phyloP scores from a whole-genome alignment of 2,329 filamentous ascomycete species.

The Fusarium burgessii region DNA sequence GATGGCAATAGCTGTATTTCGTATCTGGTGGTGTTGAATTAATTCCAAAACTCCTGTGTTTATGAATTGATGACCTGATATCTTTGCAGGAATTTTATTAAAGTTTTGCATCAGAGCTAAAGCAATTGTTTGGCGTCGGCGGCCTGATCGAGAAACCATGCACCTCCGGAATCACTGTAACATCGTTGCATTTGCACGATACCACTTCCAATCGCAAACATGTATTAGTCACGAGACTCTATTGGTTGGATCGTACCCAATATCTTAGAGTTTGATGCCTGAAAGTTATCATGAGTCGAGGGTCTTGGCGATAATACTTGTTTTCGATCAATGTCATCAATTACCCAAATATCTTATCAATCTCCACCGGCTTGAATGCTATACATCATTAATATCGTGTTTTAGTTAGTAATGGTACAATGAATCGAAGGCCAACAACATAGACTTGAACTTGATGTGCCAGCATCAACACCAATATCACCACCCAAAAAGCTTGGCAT shows the following conservation, averaged over 20 bases:
- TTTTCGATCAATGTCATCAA: not conserved
- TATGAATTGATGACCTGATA: too few species aligned
- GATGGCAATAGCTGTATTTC: not conserved
- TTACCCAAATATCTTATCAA: not conserved
- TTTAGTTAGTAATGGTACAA: conserved; percentile 22
- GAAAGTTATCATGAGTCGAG: not conserved
- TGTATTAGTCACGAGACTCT: not conserved
- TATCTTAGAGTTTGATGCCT: not conserved
- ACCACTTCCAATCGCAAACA: not conserved
- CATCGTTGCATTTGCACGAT: not conserved
- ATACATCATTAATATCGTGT: conserved; percentile 33
- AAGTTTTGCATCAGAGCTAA: not conserved
- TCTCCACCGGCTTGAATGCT: not conserved
- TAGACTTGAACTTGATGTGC: conserved; percentile 11
- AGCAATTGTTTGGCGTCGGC: not conserved
- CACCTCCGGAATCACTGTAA: not conserved
- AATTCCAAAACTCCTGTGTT: too few species aligned
- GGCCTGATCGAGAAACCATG: not conserved
- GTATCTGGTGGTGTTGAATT: too few species aligned
- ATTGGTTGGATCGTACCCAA: not conserved
- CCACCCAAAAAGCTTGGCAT: conserved; percentile 4
- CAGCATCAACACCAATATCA: conserved; percentile 9
- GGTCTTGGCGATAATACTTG: not conserved
- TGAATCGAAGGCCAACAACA: conserved; percentile 14
- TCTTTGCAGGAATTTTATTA: too few species aligned